These are phyloP conservation scores for Penicillium sclerotigenum DNA, from an alignment of 2,329 filamentous ascomycete species.

Conservation along the genomic window DNA sequence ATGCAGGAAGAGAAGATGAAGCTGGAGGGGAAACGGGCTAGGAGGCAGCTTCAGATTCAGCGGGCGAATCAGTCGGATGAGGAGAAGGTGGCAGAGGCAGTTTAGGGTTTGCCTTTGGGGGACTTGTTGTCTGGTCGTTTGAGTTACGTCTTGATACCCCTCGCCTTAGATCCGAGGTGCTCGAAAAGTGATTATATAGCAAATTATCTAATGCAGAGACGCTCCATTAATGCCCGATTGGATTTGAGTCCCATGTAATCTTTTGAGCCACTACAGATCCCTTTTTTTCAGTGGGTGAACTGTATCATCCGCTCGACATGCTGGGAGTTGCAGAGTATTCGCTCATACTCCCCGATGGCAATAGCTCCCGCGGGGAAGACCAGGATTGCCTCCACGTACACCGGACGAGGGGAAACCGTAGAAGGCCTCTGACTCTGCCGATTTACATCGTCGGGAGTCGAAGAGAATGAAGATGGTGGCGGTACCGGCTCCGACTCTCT, in stretches of 20 bases:
- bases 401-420: constrained; percentile 30
- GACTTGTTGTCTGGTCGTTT: not conserved
- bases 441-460: constrained; percentile 9
- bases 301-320: constrained; percentile 33
- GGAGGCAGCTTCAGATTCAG: constrained; percentile 16
- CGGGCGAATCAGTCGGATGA: constrained; percentile 7
- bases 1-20: constrained; percentile 55
- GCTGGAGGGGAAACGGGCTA: constrained; percentile 42
- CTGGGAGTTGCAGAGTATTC: constrained; percentile 46
- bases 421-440: constrained; percentile 1
- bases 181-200: constrained; percentile 13
- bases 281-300: constrained; percentile 6
- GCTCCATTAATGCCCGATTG: constrained; percentile 1
- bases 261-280: not conserved
- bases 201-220: constrained; percentile 4
- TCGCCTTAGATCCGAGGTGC: constrained; percentile 11
- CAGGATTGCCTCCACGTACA: constrained; percentile 67
- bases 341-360: constrained; percentile 69
- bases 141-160: constrained; percentile 11
- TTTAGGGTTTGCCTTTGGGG: not conserved
- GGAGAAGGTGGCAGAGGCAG: constrained; percentile 19
- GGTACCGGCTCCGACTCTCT: constrained; percentile 29
- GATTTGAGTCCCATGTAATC: not conserved
- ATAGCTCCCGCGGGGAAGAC: constrained; percentile 75
- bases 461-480: constrained; percentile 15